A percentile compares a stretch with the other conserved stretches of the same genome.
Conservation (phyloP, 495 filamentous ascomycete species). For the Penicillium alfredii region DNA sequence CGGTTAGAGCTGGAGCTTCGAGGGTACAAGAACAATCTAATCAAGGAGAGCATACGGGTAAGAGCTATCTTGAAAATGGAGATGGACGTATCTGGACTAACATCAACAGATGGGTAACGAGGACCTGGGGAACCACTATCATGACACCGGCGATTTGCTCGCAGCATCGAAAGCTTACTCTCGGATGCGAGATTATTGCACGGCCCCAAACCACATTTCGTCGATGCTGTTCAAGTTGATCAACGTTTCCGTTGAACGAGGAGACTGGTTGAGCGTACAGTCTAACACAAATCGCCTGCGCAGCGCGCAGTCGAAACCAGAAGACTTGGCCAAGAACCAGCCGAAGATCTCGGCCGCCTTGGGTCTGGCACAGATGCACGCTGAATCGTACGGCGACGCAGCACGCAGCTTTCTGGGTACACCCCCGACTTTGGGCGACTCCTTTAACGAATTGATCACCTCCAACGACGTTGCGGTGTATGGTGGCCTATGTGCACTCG, state of each 20-base stretch:
- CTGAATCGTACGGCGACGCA: slow-evolving; percentile 61
- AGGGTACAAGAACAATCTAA: slow-evolving; percentile 93
- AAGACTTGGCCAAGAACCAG: slow-evolving; percentile 52
- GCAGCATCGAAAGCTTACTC: slow-evolving; percentile 61
- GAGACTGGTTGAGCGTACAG: slow-evolving; percentile 59
- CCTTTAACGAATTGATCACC: slow-evolving; percentile 67
- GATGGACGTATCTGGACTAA: slow-evolving; percentile 4
- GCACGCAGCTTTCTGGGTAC: slow-evolving; percentile 64
- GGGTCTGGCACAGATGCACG: slow-evolving; percentile 66
- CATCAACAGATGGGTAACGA: slow-evolving; percentile 64
- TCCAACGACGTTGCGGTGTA: slow-evolving; percentile 90
- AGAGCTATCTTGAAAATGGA: slow-evolving; percentile 15
- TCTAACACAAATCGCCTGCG: slow-evolving; percentile 65
- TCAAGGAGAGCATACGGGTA: slow-evolving; percentile 96
- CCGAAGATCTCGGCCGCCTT: slow-evolving; percentile 61
- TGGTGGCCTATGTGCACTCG: slow-evolving; percentile 83
- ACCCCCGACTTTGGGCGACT: slow-evolving; percentile 44
- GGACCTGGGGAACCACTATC: slow-evolving; percentile 64
- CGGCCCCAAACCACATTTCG: slow-evolving; percentile 60
- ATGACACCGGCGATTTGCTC: slow-evolving; percentile 55
- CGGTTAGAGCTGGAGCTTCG: slow-evolving; percentile 77
- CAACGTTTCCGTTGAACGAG: slow-evolving; percentile 60
- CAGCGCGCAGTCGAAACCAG: slow-evolving; percentile 50
- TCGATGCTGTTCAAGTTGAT: slow-evolving; percentile 67
- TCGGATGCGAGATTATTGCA: slow-evolving; percentile 72